Conservation (phyloP, 805 yeast species). For the Zygoascus flipseniorum region DNA sequence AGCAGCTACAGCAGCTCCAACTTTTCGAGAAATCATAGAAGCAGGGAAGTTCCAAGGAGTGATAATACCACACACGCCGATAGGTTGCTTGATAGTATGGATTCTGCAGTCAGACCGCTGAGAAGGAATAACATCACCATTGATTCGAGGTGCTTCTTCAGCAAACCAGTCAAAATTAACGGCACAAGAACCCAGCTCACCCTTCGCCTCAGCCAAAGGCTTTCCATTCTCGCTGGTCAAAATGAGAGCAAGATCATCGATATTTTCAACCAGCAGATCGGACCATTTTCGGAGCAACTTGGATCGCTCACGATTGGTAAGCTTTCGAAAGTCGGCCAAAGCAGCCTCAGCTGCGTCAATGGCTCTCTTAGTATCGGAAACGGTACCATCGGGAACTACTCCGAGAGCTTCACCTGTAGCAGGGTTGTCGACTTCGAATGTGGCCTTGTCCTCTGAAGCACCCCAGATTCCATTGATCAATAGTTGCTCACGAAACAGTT, state of each 20-base stretch:
- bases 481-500: constrained; percentile 17
- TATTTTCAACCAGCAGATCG: constrained; percentile 46
- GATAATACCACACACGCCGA: constrained; percentile 71
- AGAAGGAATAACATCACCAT: constrained; percentile 61
- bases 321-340: constrained; percentile 42
- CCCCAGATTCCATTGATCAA: constrained; percentile 69
- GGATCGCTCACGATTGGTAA: constrained; percentile 51
- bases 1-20: constrained; percentile 71
- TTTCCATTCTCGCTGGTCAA: constrained; percentile 70
- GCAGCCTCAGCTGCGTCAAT: constrained; percentile 47
- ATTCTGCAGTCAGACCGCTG: constrained; percentile 40
- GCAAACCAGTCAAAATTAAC: constrained; percentile 86
- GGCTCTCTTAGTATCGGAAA: constrained; percentile 45
- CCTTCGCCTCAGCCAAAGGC: constrained; percentile 59
- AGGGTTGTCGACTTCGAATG: constrained; percentile 69
- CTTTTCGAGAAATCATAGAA: constrained; percentile 67
- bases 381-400: constrained; percentile 46
- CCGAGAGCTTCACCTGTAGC: constrained; percentile 49
- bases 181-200: constrained; percentile 59
- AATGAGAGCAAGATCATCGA: constrained; percentile 56
- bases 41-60: constrained; percentile 85
- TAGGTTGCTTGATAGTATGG: constrained; percentile 58
- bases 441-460: constrained; percentile 31
- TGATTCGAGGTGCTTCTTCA: constrained; percentile 59
- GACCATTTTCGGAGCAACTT: constrained; percentile 44